phyloP scores from a whole-genome alignment of 2,329 filamentous ascomycete species.

The Coniella lustricola region DNA sequence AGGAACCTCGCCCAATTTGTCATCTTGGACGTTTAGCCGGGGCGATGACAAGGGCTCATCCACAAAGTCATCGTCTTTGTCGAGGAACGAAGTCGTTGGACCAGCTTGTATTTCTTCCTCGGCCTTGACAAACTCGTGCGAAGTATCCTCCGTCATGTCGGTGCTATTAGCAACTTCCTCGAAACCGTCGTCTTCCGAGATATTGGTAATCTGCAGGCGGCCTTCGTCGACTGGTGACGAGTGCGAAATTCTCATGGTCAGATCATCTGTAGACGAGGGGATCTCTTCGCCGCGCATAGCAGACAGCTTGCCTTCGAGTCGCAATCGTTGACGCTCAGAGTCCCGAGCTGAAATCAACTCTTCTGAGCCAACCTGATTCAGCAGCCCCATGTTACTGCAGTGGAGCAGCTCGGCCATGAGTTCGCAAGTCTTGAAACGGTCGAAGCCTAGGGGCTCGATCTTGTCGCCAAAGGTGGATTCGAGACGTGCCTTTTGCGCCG shows the following conservation, averaged over 20 bases:
- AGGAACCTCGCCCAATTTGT: slow-evolving; percentile 41
- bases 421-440: slow-evolving; percentile 98
- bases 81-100: slow-evolving; percentile 35
- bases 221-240: slow-evolving; percentile 52
- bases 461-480: slow-evolving; percentile 84
- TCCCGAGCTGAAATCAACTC: slow-evolving; percentile 77
- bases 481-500: slow-evolving; percentile 65
- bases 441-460: slow-evolving; percentile 92
- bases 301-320: slow-evolving; percentile 69
- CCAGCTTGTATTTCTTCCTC: slow-evolving; percentile 43
- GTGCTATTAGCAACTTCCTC: slow-evolving; percentile 73
- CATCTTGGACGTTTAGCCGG: slow-evolving; percentile 53
- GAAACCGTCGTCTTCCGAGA: slow-evolving; percentile 83
- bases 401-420: slow-evolving; percentile 96
- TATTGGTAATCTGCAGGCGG: slow-evolving; percentile 73
- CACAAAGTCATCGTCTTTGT: slow-evolving; percentile 66
- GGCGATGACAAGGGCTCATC: slow-evolving; percentile 70
- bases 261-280: slow-evolving; percentile 50
- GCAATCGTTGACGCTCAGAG: slow-evolving; percentile 70
- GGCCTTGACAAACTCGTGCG: slow-evolving; percentile 59
- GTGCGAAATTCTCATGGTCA: slow-evolving; percentile 51
- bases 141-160: slow-evolving; percentile 66
- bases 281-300: slow-evolving; percentile 32
- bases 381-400: slow-evolving; percentile 95
- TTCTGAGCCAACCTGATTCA: slow-evolving; percentile 89